Conservation (phyloP, 2,329 filamentous ascomycete genomes). For the Gnomoniopsis smithogilvyi region DNA sequence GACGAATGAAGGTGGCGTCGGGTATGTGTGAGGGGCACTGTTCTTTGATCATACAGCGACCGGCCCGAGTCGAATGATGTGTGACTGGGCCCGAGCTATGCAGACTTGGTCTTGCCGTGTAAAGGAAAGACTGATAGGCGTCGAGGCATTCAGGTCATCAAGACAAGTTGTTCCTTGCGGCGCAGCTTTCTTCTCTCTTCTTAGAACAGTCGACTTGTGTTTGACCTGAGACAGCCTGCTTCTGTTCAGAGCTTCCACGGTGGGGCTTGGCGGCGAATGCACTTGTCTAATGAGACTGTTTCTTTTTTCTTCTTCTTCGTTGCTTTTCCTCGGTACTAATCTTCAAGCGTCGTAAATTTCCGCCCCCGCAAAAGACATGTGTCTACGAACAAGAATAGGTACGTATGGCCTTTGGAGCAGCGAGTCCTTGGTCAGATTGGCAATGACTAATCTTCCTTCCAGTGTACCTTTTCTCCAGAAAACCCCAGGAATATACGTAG, state of each 20-base stretch:
- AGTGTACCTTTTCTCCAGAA: background rate
- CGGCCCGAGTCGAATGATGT: background rate
- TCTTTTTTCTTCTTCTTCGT: background rate
- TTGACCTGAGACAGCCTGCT: slow-evolving; percentile 16
- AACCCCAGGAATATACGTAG: background rate
- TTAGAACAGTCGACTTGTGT: background rate
- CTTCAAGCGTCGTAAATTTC: background rate
- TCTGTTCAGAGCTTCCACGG: slow-evolving; percentile 3
- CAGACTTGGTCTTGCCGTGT: background rate
- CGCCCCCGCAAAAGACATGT: too few relatives aligned
- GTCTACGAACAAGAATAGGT: background rate
- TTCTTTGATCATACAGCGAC: background rate
- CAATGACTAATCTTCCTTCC: background rate
- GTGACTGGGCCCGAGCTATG: slow-evolving; percentile 1
- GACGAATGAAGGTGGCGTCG: background rate
- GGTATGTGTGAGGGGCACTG: background rate
- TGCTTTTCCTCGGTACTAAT: background rate
- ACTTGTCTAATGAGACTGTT: slow-evolving; percentile 16
- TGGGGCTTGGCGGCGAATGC: slow-evolving; percentile 10
- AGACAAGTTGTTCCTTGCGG: background rate
- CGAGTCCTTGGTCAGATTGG: background rate
- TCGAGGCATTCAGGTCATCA: background rate
- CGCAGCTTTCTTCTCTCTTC: slow-evolving; percentile 3
- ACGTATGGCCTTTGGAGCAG: background rate
- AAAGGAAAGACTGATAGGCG: background rate